Evolutionary conservation across 768 basidiomycete species (phyloP).

Genomic region (Boletus subparvulus): DNA sequence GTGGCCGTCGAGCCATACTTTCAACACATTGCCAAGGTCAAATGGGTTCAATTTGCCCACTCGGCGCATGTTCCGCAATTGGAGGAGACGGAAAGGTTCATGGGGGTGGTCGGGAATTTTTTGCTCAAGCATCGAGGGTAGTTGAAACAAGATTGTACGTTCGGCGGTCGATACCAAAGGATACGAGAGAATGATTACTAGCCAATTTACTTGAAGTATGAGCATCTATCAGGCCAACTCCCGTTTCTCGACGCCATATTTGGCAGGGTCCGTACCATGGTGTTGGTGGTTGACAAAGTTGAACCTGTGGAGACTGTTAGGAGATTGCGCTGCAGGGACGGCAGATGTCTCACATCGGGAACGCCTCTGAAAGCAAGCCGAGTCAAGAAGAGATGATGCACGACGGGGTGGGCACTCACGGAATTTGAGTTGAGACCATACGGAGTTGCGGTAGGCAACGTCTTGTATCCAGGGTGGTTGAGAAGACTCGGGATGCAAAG

Average conservation of each 20-base stretch:
- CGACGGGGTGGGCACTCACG: slow-evolving; percentile 46
- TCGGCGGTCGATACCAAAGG: background rate
- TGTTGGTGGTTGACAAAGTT: slow-evolving; percentile 90
- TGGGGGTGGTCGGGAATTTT: slow-evolving; percentile 34
- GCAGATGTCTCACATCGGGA: slow-evolving; percentile 64
- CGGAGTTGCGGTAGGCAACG: slow-evolving; percentile 84
- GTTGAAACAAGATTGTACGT: background rate
- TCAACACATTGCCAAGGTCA: slow-evolving; percentile 30
- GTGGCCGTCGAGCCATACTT: slow-evolving; percentile 35
- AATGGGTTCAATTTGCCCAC: slow-evolving; percentile 38
- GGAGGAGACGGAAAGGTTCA: slow-evolving; percentile 38
- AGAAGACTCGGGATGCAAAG: slow-evolving; percentile 81
- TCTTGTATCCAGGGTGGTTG: slow-evolving; percentile 86
- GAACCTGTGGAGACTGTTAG: slow-evolving; percentile 58
- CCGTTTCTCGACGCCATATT: slow-evolving; percentile 55
- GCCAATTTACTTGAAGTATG: slow-evolving; percentile 4
- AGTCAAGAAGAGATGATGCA: slow-evolving; percentile 3
- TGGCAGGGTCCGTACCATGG: slow-evolving; percentile 83
- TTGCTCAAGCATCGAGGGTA: slow-evolving; percentile 17
- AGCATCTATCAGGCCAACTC: slow-evolving; percentile 24
- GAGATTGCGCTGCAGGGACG: background rate
- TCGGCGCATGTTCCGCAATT: slow-evolving; percentile 38
- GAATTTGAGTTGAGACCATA: slow-evolving; percentile 92
- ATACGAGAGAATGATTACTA: background rate
- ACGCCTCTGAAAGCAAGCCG: slow-evolving; percentile 46